Conservation (phyloP, 2,329 filamentous ascomycete species). For the Zymoseptoria tritici region DNA sequence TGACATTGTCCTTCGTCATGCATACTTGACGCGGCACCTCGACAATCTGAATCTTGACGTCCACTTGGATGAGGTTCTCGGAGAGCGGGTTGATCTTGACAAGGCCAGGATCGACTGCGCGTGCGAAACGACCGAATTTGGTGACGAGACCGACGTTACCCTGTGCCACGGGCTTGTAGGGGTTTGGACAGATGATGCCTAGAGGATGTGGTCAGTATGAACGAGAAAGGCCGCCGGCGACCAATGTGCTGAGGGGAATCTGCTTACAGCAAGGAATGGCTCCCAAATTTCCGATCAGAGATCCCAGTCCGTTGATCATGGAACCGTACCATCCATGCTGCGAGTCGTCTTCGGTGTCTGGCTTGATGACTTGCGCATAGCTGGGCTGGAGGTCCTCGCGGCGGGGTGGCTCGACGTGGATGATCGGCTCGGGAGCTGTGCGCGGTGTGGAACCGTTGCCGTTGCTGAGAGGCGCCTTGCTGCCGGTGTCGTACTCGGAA, state of each 20-base stretch:
- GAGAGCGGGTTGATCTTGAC: conserved; percentile 96
- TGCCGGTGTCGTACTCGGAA: conserved; percentile 19
- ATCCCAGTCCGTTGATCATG: conserved; percentile 75
- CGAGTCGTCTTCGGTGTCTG: conserved; percentile 55
- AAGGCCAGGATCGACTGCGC: conserved; percentile 90
- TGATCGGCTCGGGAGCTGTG: conserved; percentile 24
- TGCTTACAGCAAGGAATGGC: conserved; percentile 73
- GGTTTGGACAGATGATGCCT: conserved; percentile 75
- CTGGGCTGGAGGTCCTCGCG: conserved; percentile 77
- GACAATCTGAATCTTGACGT: conserved; percentile 98
- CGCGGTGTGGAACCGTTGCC: conserved; percentile 15
- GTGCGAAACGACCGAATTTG: conserved; percentile 90
- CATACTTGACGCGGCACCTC: conserved; percentile 94
- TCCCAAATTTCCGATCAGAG: conserved; percentile 67
- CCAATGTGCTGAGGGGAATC: not conserved
- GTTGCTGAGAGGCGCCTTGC: conserved; percentile 32
- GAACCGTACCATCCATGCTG: conserved; percentile 66
- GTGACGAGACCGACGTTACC: conserved; percentile 93
- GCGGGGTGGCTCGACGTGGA: conserved; percentile 68
- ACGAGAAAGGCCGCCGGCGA: not conserved
- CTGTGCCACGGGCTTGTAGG: conserved; percentile 56
- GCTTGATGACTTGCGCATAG: conserved; percentile 54
- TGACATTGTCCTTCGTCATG: conserved; percentile 99
- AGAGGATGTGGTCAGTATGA: conserved; percentile 6
- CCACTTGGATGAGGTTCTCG: conserved; percentile 81